Evolutionary conservation across 257 asterid genomes (phyloP), one percentile per base, ranked within the genome.

Genomic region (Solanum commersonii): DNA sequence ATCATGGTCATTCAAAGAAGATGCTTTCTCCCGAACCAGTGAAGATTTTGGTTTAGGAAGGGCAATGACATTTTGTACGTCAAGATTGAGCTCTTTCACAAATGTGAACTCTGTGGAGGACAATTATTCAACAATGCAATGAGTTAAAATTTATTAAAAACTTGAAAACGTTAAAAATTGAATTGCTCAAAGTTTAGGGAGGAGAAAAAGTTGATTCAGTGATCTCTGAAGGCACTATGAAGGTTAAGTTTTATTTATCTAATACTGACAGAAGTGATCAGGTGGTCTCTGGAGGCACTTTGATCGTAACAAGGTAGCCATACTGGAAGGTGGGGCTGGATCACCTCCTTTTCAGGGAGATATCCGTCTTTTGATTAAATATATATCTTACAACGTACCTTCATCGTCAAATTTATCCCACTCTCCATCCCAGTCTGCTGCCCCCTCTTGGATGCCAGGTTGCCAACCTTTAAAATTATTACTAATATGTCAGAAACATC

Each of bases 381-480:
- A 83, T 44, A 65, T 77, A 44, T 31, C 56, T 83, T 52, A 67
- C 20, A 20, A 71, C 73, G 4, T 94, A 97, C 99, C 99, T 94
- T 95, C 98, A 89, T 95, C 97, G 88, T 95, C 99, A 88, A 97
- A 94, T 93, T 93, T 93, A 90, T 96, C 99, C 99, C 99, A 96
- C 78, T 86, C 93, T 91, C 95, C 99, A 89, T 97, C 97, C 99
- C 99, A 97, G 89, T 97, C 99, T 91, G 99, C 99, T 79, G 98
- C 96, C 88, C 95, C 92, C 88, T 90, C 97, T 94, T 91, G 96
- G 87, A 97, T 90, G 88, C 99, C 99, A 89, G 94, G 92, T 93
- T 97, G 99, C 99, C 99, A 97, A 90, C 99, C 99, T 97, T 87
- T 42, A 90, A 86, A 65, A 85, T 74, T 67, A 79, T 88, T 84